A percentile compares a stretch with the other conserved stretches of the same genome.
These are phyloP conservation scores for Ceriops zippeliana DNA, from an alignment of 345 rosid species.

Conservation along the genomic window DNA sequence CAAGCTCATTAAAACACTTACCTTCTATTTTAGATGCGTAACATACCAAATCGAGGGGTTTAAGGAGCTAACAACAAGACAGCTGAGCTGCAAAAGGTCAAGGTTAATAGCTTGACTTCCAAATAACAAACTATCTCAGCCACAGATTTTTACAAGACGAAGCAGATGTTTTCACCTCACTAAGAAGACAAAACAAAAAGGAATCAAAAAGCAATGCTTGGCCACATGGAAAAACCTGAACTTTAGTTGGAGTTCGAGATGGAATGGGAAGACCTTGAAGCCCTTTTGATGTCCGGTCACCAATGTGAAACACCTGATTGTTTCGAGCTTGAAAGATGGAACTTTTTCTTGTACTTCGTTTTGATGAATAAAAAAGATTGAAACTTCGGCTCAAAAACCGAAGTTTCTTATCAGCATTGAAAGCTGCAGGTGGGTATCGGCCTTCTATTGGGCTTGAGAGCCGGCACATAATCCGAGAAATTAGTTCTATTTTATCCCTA, in stretches of 20 bases:
- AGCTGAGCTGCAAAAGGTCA: no score
- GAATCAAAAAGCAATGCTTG: background rate
- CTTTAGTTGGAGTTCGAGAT: background rate
- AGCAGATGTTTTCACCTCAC: background rate
- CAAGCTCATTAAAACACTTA: background rate
- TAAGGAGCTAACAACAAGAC: background rate
- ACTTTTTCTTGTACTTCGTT: background rate
- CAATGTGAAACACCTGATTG: background rate
- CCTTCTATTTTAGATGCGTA: background rate
- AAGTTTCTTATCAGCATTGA: no score
- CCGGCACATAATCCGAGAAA: no score
- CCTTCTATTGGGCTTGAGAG: background rate
- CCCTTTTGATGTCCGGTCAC: background rate
- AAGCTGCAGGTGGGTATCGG: background rate
- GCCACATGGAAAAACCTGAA: background rate
- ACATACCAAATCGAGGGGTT: background rate
- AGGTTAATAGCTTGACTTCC: background rate
- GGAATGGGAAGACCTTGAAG: background rate
- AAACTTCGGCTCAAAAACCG: background rate
- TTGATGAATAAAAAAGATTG: background rate
- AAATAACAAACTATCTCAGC: background rate
- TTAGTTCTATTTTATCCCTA: no score
- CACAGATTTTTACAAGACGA: background rate
- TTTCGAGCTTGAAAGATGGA: background rate
- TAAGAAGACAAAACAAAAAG: background rate